phyloP scores from a whole-genome alignment of 2,329 filamentous ascomycete species.

The Epichloe coenophiala region DNA sequence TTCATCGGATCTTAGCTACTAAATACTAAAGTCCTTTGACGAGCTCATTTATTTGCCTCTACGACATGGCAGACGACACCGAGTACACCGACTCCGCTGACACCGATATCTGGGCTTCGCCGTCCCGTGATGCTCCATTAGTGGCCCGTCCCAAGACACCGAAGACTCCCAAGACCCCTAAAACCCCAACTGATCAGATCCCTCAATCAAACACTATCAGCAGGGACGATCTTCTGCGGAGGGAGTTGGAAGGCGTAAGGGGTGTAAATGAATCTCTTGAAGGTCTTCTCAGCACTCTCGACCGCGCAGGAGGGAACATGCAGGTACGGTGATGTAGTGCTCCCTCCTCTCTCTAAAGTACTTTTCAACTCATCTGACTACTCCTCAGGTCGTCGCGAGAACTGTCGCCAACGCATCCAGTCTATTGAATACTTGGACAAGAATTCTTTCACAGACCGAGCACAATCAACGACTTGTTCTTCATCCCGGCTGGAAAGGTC shows the following conservation, averaged over 20 bases:
- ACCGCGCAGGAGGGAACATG: constrained; percentile 67
- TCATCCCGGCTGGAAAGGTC: constrained; percentile 79
- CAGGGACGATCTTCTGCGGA: constrained; percentile 60
- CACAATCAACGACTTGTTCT: constrained; percentile 90
- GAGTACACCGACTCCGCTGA: constrained; percentile 35
- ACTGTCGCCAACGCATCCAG: constrained; percentile 82
- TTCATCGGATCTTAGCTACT: background rate
- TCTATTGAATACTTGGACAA: constrained; percentile 87
- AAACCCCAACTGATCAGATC: constrained; percentile 27
- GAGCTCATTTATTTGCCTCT: background rate
- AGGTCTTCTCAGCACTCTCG: constrained; percentile 56
- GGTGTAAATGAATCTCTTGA: constrained; percentile 84
- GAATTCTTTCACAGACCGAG: constrained; percentile 91
- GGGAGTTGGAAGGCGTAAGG: constrained; percentile 70
- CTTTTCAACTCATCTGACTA: background rate
- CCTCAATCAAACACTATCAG: constrained; percentile 36
- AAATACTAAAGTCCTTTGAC: background rate
- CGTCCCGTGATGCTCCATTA: constrained; percentile 19
- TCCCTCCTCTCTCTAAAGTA: background rate
- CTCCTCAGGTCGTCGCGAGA: constrained; percentile 57
- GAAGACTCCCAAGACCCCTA: constrained; percentile 34
- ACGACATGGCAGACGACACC: constrained; percentile 29
- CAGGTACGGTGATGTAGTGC: constrained; percentile 31
- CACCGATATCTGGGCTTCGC: constrained; percentile 35
- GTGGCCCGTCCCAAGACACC: constrained; percentile 24